Evolutionary conservation across 768 basidiomycete genomes (phyloP).

Genomic region (Holtermannia corniformis): DNA sequence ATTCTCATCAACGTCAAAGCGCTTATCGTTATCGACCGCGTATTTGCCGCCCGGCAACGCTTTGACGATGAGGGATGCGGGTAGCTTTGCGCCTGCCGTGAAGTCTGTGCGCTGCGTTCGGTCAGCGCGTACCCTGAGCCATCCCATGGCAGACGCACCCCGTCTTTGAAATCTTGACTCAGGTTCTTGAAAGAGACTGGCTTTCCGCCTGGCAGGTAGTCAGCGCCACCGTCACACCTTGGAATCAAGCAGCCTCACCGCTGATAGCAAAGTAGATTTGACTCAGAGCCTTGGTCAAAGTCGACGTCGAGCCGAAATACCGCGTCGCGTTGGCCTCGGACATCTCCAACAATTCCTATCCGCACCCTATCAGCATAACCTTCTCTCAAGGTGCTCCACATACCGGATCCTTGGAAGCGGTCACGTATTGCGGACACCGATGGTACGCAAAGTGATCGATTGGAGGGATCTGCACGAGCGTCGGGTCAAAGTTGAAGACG

Average conservation of each 20-base stretch:
- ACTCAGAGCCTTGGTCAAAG: constrained; percentile 67
- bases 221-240: neutral
- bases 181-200: constrained; percentile 55
- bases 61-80: constrained; percentile 59
- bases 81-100: constrained; percentile 68
- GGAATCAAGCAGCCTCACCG: constrained; percentile 36
- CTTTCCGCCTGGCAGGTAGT: constrained; percentile 43
- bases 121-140: too few relatives aligned
- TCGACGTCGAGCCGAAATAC: constrained; percentile 84
- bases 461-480: constrained; percentile 62
- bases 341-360: constrained; percentile 59
- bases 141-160: too few relatives aligned
- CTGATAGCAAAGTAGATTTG: constrained; percentile 86
- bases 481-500: constrained; percentile 73
- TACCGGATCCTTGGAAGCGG: constrained; percentile 67
- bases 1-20: constrained; percentile 35
- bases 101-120: constrained; percentile 51
- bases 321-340: constrained; percentile 52
- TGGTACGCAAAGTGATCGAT: constrained; percentile 79
- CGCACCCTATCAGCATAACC: neutral
- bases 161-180: constrained; percentile 52
- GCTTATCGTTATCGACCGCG: constrained; percentile 43
- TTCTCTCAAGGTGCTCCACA: constrained; percentile 13
- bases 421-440: constrained; percentile 60
- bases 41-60: constrained; percentile 43